phyloP scores from a whole-genome alignment of 2,329 filamentous ascomycete species.

The Diaporthe eres region DNA sequence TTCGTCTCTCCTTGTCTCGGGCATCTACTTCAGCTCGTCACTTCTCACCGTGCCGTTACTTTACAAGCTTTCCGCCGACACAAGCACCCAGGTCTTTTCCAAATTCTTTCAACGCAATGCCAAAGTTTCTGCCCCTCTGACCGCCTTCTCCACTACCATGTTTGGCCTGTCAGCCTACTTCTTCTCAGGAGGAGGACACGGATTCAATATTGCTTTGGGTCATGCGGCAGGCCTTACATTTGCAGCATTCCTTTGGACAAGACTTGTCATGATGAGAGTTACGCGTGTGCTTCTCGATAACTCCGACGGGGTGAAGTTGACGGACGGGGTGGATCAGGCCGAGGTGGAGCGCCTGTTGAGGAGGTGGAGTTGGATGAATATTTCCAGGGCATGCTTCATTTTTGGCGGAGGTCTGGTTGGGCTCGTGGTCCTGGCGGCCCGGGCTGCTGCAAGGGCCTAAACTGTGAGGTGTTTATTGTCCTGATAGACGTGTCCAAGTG shows the following conservation, averaged over 20 bases:
- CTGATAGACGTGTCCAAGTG: not conserved
- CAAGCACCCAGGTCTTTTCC: constrained; percentile 13
- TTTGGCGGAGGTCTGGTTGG: not conserved
- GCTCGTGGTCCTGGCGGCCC: not conserved
- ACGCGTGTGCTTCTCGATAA: not conserved
- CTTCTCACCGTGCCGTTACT: constrained; percentile 18
- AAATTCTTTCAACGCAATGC: not conserved
- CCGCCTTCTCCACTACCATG: not conserved
- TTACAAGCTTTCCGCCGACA: not conserved
- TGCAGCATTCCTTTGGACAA: constrained; percentile 16
- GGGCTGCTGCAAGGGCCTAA: not conserved
- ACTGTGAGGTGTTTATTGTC: not conserved
- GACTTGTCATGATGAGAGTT: constrained; percentile 5
- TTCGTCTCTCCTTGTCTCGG: constrained; percentile 12
- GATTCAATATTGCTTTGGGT: not conserved
- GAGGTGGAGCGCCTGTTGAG: constrained; percentile 23
- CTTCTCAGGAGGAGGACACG: not conserved
- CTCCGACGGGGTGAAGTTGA: not conserved
- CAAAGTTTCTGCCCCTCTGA: constrained; percentile 6
- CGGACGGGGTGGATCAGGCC: not conserved
- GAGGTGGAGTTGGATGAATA: constrained; percentile 29
- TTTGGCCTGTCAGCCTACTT: not conserved
- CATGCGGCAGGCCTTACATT: constrained; percentile 8
- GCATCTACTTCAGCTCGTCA: constrained; percentile 26
- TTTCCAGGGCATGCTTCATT: not conserved